Evolutionary conservation across 768 basidiomycete species (phyloP), one percentile per base, ranked within the genome.

Genomic region (Lactifluus rugatus): DNA sequence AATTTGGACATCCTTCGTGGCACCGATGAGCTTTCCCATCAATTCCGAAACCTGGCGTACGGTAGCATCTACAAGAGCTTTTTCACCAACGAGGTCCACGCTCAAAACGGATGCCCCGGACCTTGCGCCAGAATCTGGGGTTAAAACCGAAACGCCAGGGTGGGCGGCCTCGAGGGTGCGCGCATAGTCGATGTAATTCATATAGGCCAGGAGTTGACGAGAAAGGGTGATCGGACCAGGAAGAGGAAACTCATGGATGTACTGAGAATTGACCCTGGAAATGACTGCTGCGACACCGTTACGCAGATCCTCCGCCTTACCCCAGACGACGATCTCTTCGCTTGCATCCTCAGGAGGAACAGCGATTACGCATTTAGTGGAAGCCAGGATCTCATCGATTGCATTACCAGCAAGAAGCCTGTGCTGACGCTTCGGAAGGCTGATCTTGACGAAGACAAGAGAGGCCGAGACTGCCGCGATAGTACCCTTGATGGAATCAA

Each of bases 341-440:
- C 81, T 83, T 42, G 84, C 72, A 51, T 89, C 86, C 54, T 92
- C 87, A 48, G 81, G 74, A 28, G 90, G 83, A 14, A 93, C 77
- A 58, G 89, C 74, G 57, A 97, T 87, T 41, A 86, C 81, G 62
- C 94, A 97, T 53, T 80, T 85, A 60, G 83, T 85, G 70, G 87
- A 81, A 32, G 74, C 71, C 75, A 97, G 77, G 64, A 98, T 84
- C 53, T 87, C 86, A 10, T 92, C 87, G 13, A 81, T 78, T 54
- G 84, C 77, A 62, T 81, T 76, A 48, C 90, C 93, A 37, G 81
- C 79, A 50, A 99, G 82, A 61, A 98, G 87, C 66, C 94, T 86
- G 71, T 98, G 96, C 73, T 98, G 93, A 65, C 89, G 84, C 74
- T 93, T 97, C 34, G 93, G 91, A 41, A 97, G 78, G 26, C 83